phyloP scores from a whole-genome alignment of 129 eudicot genomes.

The Ambrosia trifida region DNA sequence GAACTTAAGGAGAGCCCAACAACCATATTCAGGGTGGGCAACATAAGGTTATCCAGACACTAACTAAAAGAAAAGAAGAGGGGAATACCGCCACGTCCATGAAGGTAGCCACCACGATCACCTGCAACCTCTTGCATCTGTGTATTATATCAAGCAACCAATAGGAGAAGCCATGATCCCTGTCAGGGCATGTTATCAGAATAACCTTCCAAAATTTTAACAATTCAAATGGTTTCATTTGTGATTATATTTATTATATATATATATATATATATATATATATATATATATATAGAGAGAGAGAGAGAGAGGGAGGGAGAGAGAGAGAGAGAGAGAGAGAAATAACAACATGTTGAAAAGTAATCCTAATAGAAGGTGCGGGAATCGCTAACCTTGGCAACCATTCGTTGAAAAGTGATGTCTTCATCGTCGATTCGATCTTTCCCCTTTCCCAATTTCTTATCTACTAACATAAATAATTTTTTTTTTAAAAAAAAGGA shows the following conservation, averaged over 20 bases:
- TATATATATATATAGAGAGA: too few species aligned
- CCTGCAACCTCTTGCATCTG: constrained; percentile 99
- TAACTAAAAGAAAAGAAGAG: too few species aligned
- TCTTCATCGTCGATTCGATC: constrained; percentile 90
- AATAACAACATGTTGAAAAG: too few species aligned
- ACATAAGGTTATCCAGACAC: too few species aligned
- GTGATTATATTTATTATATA: too few species aligned
- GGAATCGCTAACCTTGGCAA: constrained; percentile 93
- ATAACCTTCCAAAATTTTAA: constrained; percentile 30
- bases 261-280: too few species aligned
- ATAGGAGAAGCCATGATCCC: constrained; percentile 91
- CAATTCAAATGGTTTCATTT: too few species aligned
- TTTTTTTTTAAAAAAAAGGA: too few species aligned
- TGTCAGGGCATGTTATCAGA: constrained; percentile 98
- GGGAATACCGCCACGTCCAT: constrained; percentile 94
- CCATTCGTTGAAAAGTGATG: constrained; percentile 91
- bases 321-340: too few species aligned
- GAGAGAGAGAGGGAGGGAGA: constrained; percentile 14
- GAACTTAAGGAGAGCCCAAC: neutral
- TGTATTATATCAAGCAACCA: constrained; percentile 64
- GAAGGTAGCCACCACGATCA: constrained; percentile 99
- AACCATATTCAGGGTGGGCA: neutral
- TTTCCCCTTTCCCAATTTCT: constrained; percentile 85
- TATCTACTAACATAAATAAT: constrained; percentile 70
- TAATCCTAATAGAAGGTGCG: constrained; percentile 20